A percentile compares a stretch with the other conserved stretches of the same genome.
phyloP scores from a whole-genome alignment of 768 basidiomycete genomes.

The Trametes sanguinea region DNA sequence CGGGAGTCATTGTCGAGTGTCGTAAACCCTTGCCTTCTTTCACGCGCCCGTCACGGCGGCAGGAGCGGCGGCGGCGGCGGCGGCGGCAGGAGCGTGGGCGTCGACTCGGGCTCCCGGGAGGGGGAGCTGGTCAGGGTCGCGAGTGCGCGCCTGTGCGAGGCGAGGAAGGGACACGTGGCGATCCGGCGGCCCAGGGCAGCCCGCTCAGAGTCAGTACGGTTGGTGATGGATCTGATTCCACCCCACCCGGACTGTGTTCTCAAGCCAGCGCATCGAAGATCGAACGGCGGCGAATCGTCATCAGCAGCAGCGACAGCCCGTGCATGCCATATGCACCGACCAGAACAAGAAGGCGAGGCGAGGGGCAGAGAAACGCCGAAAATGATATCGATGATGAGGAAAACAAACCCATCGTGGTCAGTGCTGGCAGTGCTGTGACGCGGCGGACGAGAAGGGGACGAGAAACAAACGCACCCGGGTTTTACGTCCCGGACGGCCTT shows the following conservation, averaged over 20 bases:
- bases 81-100: background rate
- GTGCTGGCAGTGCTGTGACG: too few relatives aligned
- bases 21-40: background rate
- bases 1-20: background rate
- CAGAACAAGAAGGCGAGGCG: too few relatives aligned
- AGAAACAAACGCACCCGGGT: too few relatives aligned
- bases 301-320: background rate
- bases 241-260: background rate
- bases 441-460: too few relatives aligned
- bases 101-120: background rate
- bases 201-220: background rate
- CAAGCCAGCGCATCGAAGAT: constrained; percentile 1
- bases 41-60: background rate
- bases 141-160: background rate
- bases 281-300: background rate
- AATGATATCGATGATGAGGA: too few relatives aligned
- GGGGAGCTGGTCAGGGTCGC: background rate
- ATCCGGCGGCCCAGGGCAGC: constrained; percentile 6
- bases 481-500: too few relatives aligned
- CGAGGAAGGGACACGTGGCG: background rate
- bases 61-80: background rate
- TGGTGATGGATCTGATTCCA: too few relatives aligned
- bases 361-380: too few relatives aligned
- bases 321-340: background rate
- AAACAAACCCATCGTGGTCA: too few relatives aligned